These are phyloP conservation scores for Xylariaceae sp. DNA, from an alignment of 2,329 filamentous ascomycete species.

Conservation along the genomic window DNA sequence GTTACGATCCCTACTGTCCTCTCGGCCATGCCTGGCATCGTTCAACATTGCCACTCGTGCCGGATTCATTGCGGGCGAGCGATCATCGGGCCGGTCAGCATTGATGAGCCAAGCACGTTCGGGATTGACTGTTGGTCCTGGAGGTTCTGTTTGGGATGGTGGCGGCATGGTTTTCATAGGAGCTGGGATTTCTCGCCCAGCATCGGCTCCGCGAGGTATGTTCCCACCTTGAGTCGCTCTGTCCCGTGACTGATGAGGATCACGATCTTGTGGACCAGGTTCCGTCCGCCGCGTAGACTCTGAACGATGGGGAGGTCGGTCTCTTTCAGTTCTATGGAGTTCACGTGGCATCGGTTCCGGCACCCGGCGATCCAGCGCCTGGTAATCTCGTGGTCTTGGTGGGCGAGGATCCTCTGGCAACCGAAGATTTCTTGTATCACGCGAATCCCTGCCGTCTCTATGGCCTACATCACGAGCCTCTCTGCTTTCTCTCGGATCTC, in stretches of 20 bases:
- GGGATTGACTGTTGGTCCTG: constrained; percentile 52
- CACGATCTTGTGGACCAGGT: constrained; percentile 39
- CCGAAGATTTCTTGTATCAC: constrained; percentile 37
- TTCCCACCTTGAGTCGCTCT: constrained; percentile 29
- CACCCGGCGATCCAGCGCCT: constrained; percentile 40
- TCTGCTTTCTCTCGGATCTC: constrained; percentile 36
- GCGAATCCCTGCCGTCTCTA: constrained; percentile 35
- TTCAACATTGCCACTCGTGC: constrained; percentile 45
- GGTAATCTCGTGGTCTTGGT: constrained; percentile 41
- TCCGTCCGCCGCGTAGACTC: constrained; percentile 30
- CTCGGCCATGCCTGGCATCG: constrained; percentile 41
- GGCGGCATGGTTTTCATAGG: constrained; percentile 32
- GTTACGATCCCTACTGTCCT: constrained; percentile 43
- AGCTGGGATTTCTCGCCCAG: constrained; percentile 26
- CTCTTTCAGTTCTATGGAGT: constrained; percentile 38
- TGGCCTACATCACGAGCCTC: constrained; percentile 36
- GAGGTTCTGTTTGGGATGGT: constrained; percentile 28
- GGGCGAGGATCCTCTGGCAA: constrained; percentile 40
- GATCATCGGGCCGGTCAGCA: constrained; percentile 35
- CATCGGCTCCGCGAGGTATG: constrained; percentile 28
- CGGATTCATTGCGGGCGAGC: constrained; percentile 44
- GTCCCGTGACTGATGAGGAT: constrained; percentile 32
- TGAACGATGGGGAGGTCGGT: constrained; percentile 33
- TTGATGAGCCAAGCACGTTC: constrained; percentile 49
- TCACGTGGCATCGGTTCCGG: constrained; percentile 38